These are phyloP conservation scores for Colletotrichum sp. DNA, from an alignment of 2,329 filamentous ascomycete genomes.

Conservation along the genomic window DNA sequence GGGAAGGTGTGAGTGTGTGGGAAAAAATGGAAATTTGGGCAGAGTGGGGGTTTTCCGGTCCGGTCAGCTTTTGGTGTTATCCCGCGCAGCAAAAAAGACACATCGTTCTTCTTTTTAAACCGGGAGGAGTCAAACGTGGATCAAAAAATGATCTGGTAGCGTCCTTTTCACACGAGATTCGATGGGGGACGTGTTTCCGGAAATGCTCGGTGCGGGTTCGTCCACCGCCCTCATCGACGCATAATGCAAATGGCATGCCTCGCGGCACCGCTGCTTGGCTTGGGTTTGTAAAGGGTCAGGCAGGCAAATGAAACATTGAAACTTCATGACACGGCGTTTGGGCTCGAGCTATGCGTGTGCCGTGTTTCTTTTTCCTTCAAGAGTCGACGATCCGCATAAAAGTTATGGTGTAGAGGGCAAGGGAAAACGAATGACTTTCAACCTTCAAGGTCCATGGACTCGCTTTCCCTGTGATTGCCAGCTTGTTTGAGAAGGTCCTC, in stretches of 20 bases:
- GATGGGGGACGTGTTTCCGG: neutral
- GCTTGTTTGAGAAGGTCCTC: neutral
- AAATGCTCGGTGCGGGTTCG: neutral
- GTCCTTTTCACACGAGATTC: conserved; percentile 22
- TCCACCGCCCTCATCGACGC: conserved; percentile 34
- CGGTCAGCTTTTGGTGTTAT: conserved; percentile 20
- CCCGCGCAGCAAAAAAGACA: conserved; percentile 12
- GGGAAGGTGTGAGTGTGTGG: neutral
- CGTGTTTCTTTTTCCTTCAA: conserved; percentile 11
- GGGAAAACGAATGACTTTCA: neutral
- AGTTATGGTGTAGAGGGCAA: neutral
- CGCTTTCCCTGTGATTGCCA: neutral
- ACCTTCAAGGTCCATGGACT: neutral
- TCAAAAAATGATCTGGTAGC: conserved; percentile 35
- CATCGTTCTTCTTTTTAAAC: conserved; percentile 3
- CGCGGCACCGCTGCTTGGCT: conserved; percentile 43
- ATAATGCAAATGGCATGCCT: conserved; percentile 53
- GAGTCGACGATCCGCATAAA: neutral
- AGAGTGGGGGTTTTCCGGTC: conserved; percentile 15
- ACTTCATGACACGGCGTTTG: conserved; percentile 34
- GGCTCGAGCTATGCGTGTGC: conserved; percentile 18
- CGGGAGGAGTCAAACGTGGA: conserved; percentile 31
- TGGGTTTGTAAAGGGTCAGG: conserved; percentile 52
- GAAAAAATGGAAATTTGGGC: conserved; percentile 10
- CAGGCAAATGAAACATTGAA: conserved; percentile 58